Percentiles rank a stretch among this genome's conserved stretches.
phyloP scores from a whole-genome alignment of 2,329 filamentous ascomycete genomes.

The Alternaria dauci region DNA sequence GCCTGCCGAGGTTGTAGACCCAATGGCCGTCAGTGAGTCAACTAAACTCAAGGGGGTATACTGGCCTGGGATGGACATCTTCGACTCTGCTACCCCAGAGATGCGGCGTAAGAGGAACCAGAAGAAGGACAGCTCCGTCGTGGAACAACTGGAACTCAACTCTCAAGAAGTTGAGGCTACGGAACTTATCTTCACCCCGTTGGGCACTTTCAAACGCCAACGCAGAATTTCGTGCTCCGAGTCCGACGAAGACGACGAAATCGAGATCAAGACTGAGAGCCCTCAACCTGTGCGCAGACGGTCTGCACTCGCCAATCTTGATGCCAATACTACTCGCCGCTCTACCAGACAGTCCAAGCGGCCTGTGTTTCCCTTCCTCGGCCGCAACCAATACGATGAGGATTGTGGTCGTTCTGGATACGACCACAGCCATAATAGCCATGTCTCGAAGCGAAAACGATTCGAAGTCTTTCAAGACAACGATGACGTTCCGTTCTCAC shows the following conservation, averaged over 20 bases:
- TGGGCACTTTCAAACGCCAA: constrained; percentile 53
- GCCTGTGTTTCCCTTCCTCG: constrained; percentile 28
- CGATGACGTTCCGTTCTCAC: constrained; percentile 41
- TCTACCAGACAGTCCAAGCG: constrained; percentile 39
- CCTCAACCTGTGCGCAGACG: constrained; percentile 38
- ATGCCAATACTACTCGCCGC: constrained; percentile 42
- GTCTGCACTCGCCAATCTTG: constrained; percentile 42
- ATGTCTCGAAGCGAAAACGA: constrained; percentile 46
- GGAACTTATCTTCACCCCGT: constrained; percentile 68
- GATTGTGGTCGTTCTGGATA: constrained; percentile 43
- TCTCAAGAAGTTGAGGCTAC: constrained; percentile 70
- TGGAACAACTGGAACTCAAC: constrained; percentile 70
- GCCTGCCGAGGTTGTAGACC: constrained; percentile 30
- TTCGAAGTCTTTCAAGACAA: constrained; percentile 55
- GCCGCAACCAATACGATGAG: constrained; percentile 42
- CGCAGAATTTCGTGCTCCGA: constrained; percentile 57
- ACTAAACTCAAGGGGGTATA: constrained; percentile 73
- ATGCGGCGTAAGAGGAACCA: constrained; percentile 80
- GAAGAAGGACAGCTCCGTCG: constrained; percentile 76
- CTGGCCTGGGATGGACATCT: constrained; percentile 82
- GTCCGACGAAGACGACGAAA: constrained; percentile 51
- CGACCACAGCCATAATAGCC: constrained; percentile 36
- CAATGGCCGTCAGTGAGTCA: constrained; percentile 47
- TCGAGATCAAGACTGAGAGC: constrained; percentile 48
- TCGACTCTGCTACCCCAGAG: constrained; percentile 77